Percentiles rank a stretch among this genome's conserved stretches.
Conservation (phyloP, 257 asterid species). For the Cynanchum wilfordii region DNA sequence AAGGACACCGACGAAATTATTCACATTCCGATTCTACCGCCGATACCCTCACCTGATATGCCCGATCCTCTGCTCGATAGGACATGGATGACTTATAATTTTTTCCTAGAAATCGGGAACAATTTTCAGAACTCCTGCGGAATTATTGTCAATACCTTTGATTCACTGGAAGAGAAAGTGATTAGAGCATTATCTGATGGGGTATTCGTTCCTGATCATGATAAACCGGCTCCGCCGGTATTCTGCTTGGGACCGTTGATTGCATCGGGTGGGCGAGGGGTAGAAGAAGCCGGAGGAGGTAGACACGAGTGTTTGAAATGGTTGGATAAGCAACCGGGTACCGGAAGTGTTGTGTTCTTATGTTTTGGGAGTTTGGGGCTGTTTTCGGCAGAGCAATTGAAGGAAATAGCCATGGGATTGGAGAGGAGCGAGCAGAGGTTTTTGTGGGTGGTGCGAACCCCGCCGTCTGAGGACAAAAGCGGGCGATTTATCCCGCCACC, state of each 20-base stretch:
- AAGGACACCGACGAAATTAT: slow-evolving; percentile 35
- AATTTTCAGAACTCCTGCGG: slow-evolving; percentile 27
- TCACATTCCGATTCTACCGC: slow-evolving; percentile 40
- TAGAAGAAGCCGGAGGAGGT: slow-evolving; percentile 9
- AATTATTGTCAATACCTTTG: slow-evolving; percentile 44
- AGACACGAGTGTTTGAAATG: slow-evolving; percentile 42
- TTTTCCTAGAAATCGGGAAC: slow-evolving; percentile 18
- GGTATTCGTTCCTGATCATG: slow-evolving; percentile 30
- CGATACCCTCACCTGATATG: slow-evolving; percentile 42
- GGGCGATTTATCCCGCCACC: slow-evolving; percentile 23
- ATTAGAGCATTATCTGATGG: slow-evolving; percentile 38
- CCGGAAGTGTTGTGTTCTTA: slow-evolving; percentile 44
- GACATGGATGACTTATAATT: slow-evolving; percentile 16
- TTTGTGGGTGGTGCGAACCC: slow-evolving; percentile 53
- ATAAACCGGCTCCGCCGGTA: slow-evolving; percentile 43
- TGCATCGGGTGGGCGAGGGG: slow-evolving; percentile 5
- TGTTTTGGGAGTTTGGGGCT: slow-evolving; percentile 62
- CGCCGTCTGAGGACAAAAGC: slow-evolving; percentile 31
- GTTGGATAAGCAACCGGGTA: slow-evolving; percentile 50
- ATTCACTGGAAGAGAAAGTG: slow-evolving; percentile 27
- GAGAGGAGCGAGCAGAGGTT: slow-evolving; percentile 44
- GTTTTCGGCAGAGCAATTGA: slow-evolving; percentile 31
- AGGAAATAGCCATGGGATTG: slow-evolving; percentile 43
- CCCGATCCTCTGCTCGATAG: slow-evolving; percentile 31
- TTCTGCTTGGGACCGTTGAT: slow-evolving; percentile 56